These are phyloP conservation scores for Trichoderma asperellum DNA, from an alignment of 2,329 filamentous ascomycete species.

Conservation along the genomic window DNA sequence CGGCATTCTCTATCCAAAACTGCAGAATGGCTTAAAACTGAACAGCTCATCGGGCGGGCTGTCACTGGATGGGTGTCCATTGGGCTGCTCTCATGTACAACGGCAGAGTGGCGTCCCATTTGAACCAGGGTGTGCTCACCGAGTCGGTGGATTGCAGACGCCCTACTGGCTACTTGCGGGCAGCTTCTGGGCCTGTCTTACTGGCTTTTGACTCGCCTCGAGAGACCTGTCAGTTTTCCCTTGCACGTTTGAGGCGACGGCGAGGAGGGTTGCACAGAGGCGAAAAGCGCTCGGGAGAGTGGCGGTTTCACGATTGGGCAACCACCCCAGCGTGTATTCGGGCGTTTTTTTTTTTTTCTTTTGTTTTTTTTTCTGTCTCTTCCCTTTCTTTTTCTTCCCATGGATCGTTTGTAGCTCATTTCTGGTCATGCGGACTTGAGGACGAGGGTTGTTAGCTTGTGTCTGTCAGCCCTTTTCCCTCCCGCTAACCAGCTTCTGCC, in stretches of 20 bases:
- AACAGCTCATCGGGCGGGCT: background rate
- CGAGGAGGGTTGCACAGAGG: background rate
- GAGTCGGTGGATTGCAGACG: constrained; percentile 23
- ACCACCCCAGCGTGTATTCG: background rate
- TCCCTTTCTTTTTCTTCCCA: background rate
- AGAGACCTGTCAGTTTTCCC: constrained; percentile 22
- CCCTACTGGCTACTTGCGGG: constrained; percentile 1
- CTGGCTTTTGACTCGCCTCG: constrained; percentile 1
- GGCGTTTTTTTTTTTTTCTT: background rate
- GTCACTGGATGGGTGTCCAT: constrained; percentile 12
- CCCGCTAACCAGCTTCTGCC: background rate
- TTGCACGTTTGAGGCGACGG: background rate
- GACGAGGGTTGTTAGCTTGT: background rate
- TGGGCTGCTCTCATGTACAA: background rate
- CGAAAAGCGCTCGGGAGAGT: constrained; percentile 16
- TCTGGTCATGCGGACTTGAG: background rate
- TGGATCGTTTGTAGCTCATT: background rate
- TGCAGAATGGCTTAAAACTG: constrained; percentile 12
- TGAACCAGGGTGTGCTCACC: constrained; percentile 20
- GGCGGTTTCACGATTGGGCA: constrained; percentile 16
- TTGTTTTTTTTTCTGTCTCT: background rate
- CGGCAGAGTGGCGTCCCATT: background rate
- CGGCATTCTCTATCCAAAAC: background rate
- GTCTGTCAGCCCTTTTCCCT: constrained; percentile 1
- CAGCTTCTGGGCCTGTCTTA: background rate